These are phyloP conservation scores for Colletotrichum siamense DNA, from an alignment of 2,329 filamentous ascomycete species.

Conservation along the genomic window DNA sequence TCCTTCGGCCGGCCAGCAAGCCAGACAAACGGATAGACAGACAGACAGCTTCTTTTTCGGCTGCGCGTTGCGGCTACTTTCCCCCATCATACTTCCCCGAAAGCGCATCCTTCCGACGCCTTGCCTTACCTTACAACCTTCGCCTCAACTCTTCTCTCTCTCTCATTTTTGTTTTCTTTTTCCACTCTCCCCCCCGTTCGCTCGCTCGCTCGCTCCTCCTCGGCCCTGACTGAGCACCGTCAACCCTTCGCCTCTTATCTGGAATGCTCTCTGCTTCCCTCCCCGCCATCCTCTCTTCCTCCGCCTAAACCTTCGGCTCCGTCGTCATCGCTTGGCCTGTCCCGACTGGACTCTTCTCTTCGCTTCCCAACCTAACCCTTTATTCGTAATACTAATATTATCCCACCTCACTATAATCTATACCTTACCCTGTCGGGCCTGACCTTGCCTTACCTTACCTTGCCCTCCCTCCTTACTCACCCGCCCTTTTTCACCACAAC, in stretches of 20 bases:
- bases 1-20: neutral
- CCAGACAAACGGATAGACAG: neutral
- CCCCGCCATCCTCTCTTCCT: neutral
- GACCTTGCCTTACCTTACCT: slow-evolving; percentile 7
- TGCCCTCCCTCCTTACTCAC: slow-evolving; percentile 6
- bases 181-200: neutral
- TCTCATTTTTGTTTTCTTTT: neutral
- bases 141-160: neutral
- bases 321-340: slow-evolving; percentile 8
- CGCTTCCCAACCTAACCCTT: slow-evolving; percentile 13
- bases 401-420: slow-evolving; percentile 18
- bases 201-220: neutral
- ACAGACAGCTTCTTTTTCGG: neutral
- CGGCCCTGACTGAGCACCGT: neutral
- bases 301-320: neutral
- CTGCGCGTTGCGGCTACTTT: neutral
- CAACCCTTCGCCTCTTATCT: neutral
- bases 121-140: neutral
- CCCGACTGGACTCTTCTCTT: neutral
- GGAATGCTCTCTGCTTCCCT: slow-evolving; percentile 14
- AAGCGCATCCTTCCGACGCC: neutral
- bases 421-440: slow-evolving; percentile 16
- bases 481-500: slow-evolving; percentile 6
- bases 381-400: slow-evolving; percentile 22
- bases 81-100: neutral